Base-by-base conservation (phyloP, 768 basidiomycete species). In the Suillus clintonianus region DNA sequence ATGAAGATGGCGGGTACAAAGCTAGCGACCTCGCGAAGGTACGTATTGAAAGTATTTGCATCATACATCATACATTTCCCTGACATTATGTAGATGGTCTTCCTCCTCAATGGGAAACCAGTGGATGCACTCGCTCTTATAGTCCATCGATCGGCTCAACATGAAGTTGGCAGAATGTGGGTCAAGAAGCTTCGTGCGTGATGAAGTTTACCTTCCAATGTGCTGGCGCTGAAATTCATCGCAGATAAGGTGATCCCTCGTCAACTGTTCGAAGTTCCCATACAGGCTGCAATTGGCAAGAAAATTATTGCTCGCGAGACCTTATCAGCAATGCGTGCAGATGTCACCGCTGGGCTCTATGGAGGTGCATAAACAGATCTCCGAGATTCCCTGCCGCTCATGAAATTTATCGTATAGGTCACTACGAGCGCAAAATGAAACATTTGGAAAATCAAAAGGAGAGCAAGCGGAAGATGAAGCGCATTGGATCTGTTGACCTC, bases 111-210 rank as follows among this genome's bases (percentile, higher is more conserved):
- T 68, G 84, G 84, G 37, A 91, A 92, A 73, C 89, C 92, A 2
- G 91, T 99, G 27, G 97, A 99, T 72, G 97, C 97, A 2, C 81
- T 99, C 34, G 94, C 96, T 27, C 81, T 97, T 68, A 91, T 99
- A 64, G 90, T 98, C 2, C 96, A 98, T 75, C 84, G 88, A 24
- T 92, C 90, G 14, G 85, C 83, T 24, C 89, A 92, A 62, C 88
- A 92, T 58, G 78, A 81, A 11, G 83, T 96, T 43, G 97, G 90
- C 2, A 82, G 88, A 60, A 81, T 81, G 61, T 98, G 97, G 97
- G 91, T 92, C 3, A 93, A 92, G 77, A 95, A 97, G 75, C 85
- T 99, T 60, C 91, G 95, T 95, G 70, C 70, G 90, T 81, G 22
- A 58, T 61, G 27, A 60, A 58, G 13, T 59, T 61, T 53, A 15